Evolutionary conservation across 2,329 filamentous ascomycete species (phyloP).

Genomic region (Cladophialophora bantiana): DNA sequence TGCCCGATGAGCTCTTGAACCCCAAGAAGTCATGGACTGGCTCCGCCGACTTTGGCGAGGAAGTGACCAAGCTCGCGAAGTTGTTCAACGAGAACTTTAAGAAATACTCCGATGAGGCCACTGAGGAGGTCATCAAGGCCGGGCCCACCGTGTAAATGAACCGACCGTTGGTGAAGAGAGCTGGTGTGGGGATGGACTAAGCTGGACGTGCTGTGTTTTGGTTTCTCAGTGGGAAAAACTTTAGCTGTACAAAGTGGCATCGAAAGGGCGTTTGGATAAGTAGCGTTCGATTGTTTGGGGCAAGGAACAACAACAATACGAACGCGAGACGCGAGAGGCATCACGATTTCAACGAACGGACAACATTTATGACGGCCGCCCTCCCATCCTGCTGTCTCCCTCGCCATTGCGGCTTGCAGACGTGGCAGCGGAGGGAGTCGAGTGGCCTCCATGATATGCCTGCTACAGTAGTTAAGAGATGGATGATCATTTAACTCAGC

Average conservation of each 20-base stretch:
- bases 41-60: slow-evolving; percentile 79
- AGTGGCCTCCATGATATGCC: slow-evolving; percentile 31
- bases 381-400: slow-evolving; percentile 16
- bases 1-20: slow-evolving; percentile 92
- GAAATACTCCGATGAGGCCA: slow-evolving; percentile 88
- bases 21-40: slow-evolving; percentile 91
- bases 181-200: slow-evolving; percentile 4
- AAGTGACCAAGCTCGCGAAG: slow-evolving; percentile 87
- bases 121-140: slow-evolving; percentile 73
- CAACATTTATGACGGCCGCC: slow-evolving; percentile 36
- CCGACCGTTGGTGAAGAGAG: slow-evolving; percentile 4
- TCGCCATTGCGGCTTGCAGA: slow-evolving; percentile 24
- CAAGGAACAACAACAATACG: slow-evolving; percentile 30
- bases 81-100: slow-evolving; percentile 98
- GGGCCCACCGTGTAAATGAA: slow-evolving; percentile 47
- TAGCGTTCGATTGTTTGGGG: slow-evolving; percentile 36
- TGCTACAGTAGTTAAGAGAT: slow-evolving; percentile 30
- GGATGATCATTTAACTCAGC: slow-evolving; percentile 15
- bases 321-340: slow-evolving; percentile 42
- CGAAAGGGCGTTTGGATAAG: slow-evolving; percentile 34
- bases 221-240: slow-evolving; percentile 16
- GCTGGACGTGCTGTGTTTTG: slow-evolving; percentile 15
- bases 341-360: slow-evolving; percentile 39
- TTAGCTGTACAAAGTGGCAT: slow-evolving; percentile 33
- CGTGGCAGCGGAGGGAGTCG: slow-evolving; percentile 10